Conservation (phyloP, 305 asterid genomes). For the Ruellia speciosa region DNA sequence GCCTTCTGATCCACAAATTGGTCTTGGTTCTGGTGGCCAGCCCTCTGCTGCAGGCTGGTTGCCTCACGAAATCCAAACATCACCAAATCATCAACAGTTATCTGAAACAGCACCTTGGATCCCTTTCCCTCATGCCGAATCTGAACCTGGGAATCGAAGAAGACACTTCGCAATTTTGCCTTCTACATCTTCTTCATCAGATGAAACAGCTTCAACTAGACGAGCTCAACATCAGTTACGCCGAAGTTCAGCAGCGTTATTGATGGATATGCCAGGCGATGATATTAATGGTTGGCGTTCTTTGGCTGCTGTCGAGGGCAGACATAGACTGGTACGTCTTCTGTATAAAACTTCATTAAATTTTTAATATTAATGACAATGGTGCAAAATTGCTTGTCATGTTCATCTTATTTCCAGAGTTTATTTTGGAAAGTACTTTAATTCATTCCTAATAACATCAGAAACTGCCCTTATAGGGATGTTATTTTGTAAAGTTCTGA, state of each 20-base stretch:
- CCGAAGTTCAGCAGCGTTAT: slow-evolving; percentile 37
- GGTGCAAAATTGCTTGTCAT: not conserved
- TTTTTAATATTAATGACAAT: not conserved
- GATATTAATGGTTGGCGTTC: slow-evolving; percentile 52
- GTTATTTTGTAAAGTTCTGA: no score
- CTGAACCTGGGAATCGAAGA: slow-evolving; percentile 52
- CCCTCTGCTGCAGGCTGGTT: slow-evolving; percentile 39
- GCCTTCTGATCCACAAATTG: slow-evolving; percentile 37
- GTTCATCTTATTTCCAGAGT: not conserved
- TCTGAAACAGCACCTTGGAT: slow-evolving; percentile 46
- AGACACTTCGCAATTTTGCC: slow-evolving; percentile 39
- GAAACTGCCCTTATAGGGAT: no score
- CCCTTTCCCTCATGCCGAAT: slow-evolving; percentile 37
- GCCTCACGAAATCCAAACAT: slow-evolving; percentile 40
- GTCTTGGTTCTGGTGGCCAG: slow-evolving; percentile 32
- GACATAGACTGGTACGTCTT: slow-evolving; percentile 56
- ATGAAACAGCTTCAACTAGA: slow-evolving; percentile 43
- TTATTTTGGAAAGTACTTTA: no score
- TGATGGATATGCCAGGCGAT: slow-evolving; percentile 43
- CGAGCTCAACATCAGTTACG: slow-evolving; percentile 35
- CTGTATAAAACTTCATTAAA: not conserved
- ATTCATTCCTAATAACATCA: no score
- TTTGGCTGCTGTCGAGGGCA: slow-evolving; percentile 57
- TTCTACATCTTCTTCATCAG: slow-evolving; percentile 42
- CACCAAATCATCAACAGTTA: slow-evolving; percentile 35